A percentile compares a stretch with the other conserved stretches of the same genome.
Conservation (phyloP, 2,329 filamentous ascomycete genomes). For the Colletotrichum chlorophyti region DNA sequence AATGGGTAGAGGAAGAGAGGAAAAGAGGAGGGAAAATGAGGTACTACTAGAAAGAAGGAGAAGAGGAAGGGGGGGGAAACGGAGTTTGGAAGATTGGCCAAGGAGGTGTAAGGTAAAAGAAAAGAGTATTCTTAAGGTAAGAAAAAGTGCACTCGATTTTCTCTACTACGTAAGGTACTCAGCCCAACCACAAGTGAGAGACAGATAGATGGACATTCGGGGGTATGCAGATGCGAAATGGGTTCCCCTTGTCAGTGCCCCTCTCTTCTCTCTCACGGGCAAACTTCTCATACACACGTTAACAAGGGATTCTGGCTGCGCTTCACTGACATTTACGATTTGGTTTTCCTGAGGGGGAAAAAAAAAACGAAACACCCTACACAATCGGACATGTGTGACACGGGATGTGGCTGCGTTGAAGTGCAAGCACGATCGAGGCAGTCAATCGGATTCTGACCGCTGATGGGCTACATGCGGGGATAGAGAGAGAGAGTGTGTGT, state of each 20-base stretch:
- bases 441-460: background rate
- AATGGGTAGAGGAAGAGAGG: conserved; percentile 7
- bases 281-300: no score
- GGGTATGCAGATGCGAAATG: background rate
- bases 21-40: background rate
- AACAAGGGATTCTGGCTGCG: no score
- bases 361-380: background rate
- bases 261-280: background rate
- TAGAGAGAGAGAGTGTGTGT: background rate
- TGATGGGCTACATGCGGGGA: conserved; percentile 1
- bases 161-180: background rate
- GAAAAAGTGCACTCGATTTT: background rate
- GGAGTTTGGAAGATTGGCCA: background rate
- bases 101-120: conserved; percentile 14
- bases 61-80: background rate
- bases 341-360: background rate
- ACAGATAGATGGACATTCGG: background rate
- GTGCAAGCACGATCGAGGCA: background rate
- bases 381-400: background rate
- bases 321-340: no score
- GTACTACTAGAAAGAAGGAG: conserved; percentile 2
- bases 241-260: conserved; percentile 4
- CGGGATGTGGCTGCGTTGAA: background rate
- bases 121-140: background rate
- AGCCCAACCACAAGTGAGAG: conserved; percentile 3